These are phyloP conservation scores for Sugiyamaella floridensis DNA, from an alignment of 805 yeast genomes.

Conservation along the genomic window DNA sequence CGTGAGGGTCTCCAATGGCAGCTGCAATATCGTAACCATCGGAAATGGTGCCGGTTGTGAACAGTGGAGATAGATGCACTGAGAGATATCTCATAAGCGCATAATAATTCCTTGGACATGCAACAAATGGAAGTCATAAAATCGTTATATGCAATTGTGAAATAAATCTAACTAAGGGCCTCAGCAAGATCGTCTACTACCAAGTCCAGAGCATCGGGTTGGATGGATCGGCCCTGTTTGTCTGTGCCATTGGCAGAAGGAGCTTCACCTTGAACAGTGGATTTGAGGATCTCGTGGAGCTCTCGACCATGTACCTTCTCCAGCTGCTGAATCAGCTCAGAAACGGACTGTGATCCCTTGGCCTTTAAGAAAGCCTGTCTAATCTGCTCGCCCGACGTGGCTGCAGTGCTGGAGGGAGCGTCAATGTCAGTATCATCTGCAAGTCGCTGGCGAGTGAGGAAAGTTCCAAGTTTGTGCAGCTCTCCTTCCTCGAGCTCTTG, in stretches of 20 bases:
- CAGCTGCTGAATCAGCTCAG: constrained; percentile 16
- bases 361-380: constrained; percentile 33
- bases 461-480: constrained; percentile 78
- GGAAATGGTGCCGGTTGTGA: neutral
- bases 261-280: constrained; percentile 1
- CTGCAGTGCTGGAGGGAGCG: constrained; percentile 26
- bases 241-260: neutral
- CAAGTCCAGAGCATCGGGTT: constrained; percentile 4
- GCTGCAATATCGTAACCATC: neutral
- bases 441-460: constrained; percentile 50
- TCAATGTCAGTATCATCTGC: neutral
- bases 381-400: constrained; percentile 38
- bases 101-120: too few species aligned
- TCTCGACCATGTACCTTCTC: constrained; percentile 14
- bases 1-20: neutral
- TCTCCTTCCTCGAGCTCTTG: constrained; percentile 93
- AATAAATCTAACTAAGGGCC: constrained; percentile 1
- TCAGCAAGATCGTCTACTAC: constrained; percentile 12
- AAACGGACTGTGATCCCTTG: constrained; percentile 14
- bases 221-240: neutral
- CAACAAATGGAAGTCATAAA: too few species aligned
- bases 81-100: neutral
- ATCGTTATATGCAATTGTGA: neutral
- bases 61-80: neutral
- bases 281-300: constrained; percentile 9